These are phyloP conservation scores for Fraxinus excelsior DNA, from an alignment of 257 asterid species.

Conservation along the genomic window DNA sequence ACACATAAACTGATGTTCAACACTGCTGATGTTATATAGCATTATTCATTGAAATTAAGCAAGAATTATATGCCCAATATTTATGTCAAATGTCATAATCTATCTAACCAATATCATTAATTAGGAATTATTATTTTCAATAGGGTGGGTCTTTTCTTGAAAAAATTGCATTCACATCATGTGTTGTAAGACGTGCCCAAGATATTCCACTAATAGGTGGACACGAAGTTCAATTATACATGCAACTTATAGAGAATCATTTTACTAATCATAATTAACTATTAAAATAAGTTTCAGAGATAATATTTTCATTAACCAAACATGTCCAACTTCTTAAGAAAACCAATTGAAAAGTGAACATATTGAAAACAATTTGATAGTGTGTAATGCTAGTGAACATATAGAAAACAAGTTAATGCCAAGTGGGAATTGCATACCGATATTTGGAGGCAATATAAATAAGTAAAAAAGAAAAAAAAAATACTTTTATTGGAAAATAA, in stretches of 20 bases:
- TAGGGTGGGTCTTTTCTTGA: not conserved
- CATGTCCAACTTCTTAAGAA: not conserved
- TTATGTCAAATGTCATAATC: not conserved
- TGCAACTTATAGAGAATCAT: not conserved
- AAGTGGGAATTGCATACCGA: not conserved
- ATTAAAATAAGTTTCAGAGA: not conserved
- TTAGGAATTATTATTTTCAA: not conserved
- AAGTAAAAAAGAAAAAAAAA: no score
- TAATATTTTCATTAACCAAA: slow-evolving; percentile 12
- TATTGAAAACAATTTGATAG: not conserved
- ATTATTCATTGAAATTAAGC: no score
- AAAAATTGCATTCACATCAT: no score
- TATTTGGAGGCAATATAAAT: no score
- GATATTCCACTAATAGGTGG: not conserved
- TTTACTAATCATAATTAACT: not conserved
- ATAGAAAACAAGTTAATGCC: not conserved
- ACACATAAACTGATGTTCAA: no score
- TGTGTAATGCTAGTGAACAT: not conserved
- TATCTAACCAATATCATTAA: not conserved
- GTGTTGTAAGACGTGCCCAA: not conserved
- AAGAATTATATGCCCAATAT: not conserved
- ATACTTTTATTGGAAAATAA: no score
- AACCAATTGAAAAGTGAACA: not conserved
- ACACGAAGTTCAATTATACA: no score
- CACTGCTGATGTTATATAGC: no score